Conservation (phyloP, 768 basidiomycete species). For the Thelephora aurantiotincta region DNA sequence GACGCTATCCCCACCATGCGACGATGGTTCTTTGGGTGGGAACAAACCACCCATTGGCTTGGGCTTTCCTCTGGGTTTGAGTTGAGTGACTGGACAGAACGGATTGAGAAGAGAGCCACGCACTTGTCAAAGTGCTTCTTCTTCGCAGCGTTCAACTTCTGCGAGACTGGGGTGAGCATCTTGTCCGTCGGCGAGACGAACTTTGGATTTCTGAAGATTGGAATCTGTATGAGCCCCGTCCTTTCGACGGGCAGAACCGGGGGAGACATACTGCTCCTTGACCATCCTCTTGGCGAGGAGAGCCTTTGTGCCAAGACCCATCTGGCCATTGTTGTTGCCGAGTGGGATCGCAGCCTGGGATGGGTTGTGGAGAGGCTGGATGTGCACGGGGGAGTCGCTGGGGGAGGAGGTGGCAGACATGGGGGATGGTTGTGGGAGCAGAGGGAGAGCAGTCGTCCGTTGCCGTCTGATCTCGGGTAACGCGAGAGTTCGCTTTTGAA, state of each 20-base stretch:
- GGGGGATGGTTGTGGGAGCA: conserved; percentile 9
- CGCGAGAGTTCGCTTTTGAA: conserved; percentile 1
- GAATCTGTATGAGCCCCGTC: conserved; percentile 3
- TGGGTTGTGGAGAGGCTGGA: conserved; percentile 81
- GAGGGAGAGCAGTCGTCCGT: neutral
- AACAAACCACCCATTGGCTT: conserved; percentile 53
- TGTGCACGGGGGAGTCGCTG: conserved; percentile 48
- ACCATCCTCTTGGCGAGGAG: conserved; percentile 90
- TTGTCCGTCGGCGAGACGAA: conserved; percentile 92
- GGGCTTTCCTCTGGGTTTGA: conserved; percentile 27
- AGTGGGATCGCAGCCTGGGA: conserved; percentile 71
- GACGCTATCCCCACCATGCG: conserved; percentile 17
- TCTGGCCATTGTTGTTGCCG: conserved; percentile 48
- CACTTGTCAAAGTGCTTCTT: conserved; percentile 92
- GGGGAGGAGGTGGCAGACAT: conserved; percentile 47
- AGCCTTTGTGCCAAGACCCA: conserved; percentile 78
- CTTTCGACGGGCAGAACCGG: conserved; percentile 4
- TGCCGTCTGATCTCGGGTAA: neutral
- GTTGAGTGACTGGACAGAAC: conserved; percentile 1
- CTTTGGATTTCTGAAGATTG: conserved; percentile 54
- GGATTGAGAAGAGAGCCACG: conserved; percentile 11
- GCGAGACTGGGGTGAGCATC: conserved; percentile 84
- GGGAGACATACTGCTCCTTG: conserved; percentile 60
- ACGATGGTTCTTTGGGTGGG: conserved; percentile 22
- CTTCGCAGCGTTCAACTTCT: conserved; percentile 82